Evolutionary conservation across 768 basidiomycete species (phyloP).

Genomic region (Xerocomellus amylosporus): DNA sequence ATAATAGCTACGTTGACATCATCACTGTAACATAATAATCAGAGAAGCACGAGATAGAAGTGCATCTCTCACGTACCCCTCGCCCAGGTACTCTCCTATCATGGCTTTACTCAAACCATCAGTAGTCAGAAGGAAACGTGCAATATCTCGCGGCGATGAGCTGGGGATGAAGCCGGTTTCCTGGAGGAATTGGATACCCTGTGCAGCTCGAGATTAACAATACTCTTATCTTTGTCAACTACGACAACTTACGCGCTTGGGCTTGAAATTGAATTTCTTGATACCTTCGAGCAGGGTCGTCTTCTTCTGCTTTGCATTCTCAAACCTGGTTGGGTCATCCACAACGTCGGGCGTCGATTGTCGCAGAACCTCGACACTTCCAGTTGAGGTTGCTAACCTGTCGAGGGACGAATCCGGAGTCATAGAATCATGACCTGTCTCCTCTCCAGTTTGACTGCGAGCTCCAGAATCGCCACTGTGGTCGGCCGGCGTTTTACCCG

Average conservation of each 20-base stretch:
- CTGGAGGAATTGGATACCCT: conserved; percentile 89
- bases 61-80: conserved; percentile 62
- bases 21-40: conserved; percentile 51
- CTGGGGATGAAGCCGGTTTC: conserved; percentile 85
- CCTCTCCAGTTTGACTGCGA: conserved; percentile 52
- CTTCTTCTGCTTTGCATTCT: conserved; percentile 95
- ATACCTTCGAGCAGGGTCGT: conserved; percentile 92
- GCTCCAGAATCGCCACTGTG: conserved; percentile 38
- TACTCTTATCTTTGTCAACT: not conserved
- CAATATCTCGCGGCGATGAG: conserved; percentile 72
- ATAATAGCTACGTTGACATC: conserved; percentile 88
- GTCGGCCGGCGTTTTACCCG: conserved; percentile 35
- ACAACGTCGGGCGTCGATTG: conserved; percentile 71
- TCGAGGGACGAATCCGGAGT: conserved; percentile 59
- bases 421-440: conserved; percentile 47
- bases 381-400: conserved; percentile 44
- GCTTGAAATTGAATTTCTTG: conserved; percentile 97
- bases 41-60: not conserved
- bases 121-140: conserved; percentile 77
- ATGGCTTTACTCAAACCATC: conserved; percentile 93
- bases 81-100: conserved; percentile 98
- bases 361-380: conserved; percentile 55
- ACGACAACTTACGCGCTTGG: conserved; percentile 71
- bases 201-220: conserved; percentile 1
- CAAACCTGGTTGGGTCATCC: conserved; percentile 93